Conservation (phyloP, 1,284 basidiomycete species). For the Meripilus lineatus region DNA sequence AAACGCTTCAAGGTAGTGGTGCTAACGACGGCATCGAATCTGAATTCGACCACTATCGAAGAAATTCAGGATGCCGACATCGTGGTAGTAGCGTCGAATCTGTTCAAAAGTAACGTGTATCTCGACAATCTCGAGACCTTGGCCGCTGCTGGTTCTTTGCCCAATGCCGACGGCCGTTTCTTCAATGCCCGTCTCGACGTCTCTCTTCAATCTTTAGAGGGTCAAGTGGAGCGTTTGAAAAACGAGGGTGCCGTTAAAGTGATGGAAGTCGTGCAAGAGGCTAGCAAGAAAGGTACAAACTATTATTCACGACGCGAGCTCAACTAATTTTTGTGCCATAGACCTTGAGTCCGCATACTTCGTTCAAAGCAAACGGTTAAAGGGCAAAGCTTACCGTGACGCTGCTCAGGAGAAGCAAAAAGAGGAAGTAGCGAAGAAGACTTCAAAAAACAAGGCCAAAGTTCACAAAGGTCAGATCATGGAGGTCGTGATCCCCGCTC, state of each 20-base stretch:
- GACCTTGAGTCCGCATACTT: conserved; percentile 26
- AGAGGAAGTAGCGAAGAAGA: conserved; percentile 11
- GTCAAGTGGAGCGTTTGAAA: conserved; percentile 65
- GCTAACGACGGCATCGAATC: conserved; percentile 66
- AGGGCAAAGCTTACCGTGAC: conserved; percentile 66
- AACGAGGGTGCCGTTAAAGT: conserved; percentile 59
- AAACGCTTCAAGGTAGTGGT: conserved; percentile 64
- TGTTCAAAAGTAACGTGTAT: conserved; percentile 78
- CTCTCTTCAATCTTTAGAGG: conserved; percentile 50
- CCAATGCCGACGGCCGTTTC: conserved; percentile 68
- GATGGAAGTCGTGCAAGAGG: conserved; percentile 55
- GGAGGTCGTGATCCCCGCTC: conserved; percentile 46
- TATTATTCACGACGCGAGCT: conserved; percentile 1
- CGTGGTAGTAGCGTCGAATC: conserved; percentile 80
- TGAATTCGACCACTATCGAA: conserved; percentile 76
- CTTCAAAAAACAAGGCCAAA: conserved; percentile 22
- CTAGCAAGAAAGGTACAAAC: conserved; percentile 51
- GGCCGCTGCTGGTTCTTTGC: conserved; percentile 61
- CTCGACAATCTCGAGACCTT: conserved; percentile 71
- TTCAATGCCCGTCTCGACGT: conserved; percentile 77
- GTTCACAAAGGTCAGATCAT: conserved; percentile 37
- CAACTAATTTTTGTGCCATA: not conserved
- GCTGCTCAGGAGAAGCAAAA: conserved; percentile 36
- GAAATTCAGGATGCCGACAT: conserved; percentile 82
- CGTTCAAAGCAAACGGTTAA: conserved; percentile 61